Evolutionary conservation across 2,329 filamentous ascomycete genomes (phyloP), one percentile per base, ranked within the genome.

Genomic region (Diaporthe citri): DNA sequence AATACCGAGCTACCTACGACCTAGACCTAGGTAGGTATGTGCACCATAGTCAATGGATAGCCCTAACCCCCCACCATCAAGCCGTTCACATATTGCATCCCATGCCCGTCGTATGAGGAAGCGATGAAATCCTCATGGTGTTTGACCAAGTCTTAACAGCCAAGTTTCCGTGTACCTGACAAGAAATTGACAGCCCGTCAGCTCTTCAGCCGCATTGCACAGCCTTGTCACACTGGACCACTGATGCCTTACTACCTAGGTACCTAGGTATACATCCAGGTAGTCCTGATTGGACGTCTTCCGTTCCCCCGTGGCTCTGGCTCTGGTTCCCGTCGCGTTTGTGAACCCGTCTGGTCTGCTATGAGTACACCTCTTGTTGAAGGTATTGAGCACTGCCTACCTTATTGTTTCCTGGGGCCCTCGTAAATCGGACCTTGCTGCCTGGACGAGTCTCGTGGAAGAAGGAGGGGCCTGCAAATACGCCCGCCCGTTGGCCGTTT

Each of bases 401-500:
- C 25, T 55, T 22, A 17, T 17, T 17, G 25, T 55, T 28, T 17
- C 20, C 8, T 17, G 34, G 12, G 57, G 36, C 34, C 34, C 36
- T 60, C 13, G 20, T 48, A 20, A 9, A 60, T 13, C 25, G n/a
- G 36, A 28, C 36, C 22, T n/a, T 43, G 10, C 67, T 71, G 51
- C 55, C 28, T 71, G 59, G 59, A 3, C 10, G n/a, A 43, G 36
- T 34, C 10, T 31, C 8, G 55, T 39, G 4, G 15, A 20, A 28
- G 52, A 25, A 31, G 31, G 52, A 12, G 31, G 7, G 39, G 52
- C n/a, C 17, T 34, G 34, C 36, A 36, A 51, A 39, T 36, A 67
- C 13, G 59, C 39, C 41, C 20, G 43, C 39, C 41, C 20, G 52
- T 43, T 55, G 36, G 55, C 74, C 74, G 74, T 57, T 75, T 75